Base-by-base conservation (phyloP, 2,329 filamentous ascomycete species). In the Hymenoscyphus infarciens region DNA sequence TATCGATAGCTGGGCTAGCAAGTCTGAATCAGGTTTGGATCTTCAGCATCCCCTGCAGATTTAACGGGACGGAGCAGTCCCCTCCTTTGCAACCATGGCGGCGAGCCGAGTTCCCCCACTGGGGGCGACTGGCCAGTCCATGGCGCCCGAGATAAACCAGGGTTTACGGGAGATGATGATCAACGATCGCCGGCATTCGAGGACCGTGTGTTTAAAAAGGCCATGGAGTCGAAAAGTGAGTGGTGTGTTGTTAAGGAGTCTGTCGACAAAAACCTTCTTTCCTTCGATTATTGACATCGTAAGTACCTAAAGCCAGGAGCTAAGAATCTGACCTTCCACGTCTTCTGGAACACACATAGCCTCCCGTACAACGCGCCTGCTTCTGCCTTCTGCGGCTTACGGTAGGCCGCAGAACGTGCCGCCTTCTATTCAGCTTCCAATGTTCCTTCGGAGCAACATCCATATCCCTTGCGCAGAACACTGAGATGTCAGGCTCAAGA, bases 321-420 rank as follows among this genome's bases (percentile, higher is more conserved):
- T 27, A 56, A 56, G 22, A 35, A 33, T 56, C 53, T 13, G 27
- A 56, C 27, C 19, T 52, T 39, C 60, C 60, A 61, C 42, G 59
- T 56, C 49, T 60, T 60, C 59, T 61, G 53, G 59, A 56, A 61
- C 59, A 56, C 33, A 33, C 45, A 33, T 27, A 13, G 57, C 39
- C 7, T 49, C n/a, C 31, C 57, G 25, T n/a, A 19, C 42, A 49
- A 49, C 42, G n/a, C 42, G 42, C 42, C 42, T 49, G 42, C 42
- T 49, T 22, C 42, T 49, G 42, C 42, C 42, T 22, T 49, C 42
- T 49, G 42, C 42, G 42, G 42, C 42, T 49, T 49, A 22, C 45
- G 19, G 45, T 22, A 25, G 45, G 45, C 22, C 22, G 19, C 45
- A 52, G 45, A 38, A 52, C 10, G 45, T 22, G 45, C 45, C 45